Evolutionary conservation across 441 rosid genomes (phyloP).

Genomic region (Pelargonium cotyledonis): DNA sequence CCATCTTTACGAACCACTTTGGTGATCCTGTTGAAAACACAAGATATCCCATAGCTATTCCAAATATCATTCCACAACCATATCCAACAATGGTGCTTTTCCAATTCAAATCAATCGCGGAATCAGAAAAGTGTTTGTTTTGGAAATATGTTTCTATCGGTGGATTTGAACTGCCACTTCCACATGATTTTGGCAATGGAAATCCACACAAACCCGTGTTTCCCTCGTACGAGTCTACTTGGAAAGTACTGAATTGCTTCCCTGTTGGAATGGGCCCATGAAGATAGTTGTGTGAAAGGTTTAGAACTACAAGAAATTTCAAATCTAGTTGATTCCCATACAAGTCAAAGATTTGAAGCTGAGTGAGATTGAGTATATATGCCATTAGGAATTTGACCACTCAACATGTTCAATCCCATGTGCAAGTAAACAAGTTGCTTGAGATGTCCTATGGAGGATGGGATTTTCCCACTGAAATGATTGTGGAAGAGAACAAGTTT

Average conservation of each 20-base stretch:
- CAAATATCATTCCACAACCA: neutral
- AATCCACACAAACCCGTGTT: slow-evolving; percentile 21
- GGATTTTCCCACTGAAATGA: too few species aligned
- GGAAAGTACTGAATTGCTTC: slow-evolving; percentile 15
- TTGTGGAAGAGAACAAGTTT: too few species aligned
- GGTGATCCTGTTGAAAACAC: slow-evolving; percentile 7
- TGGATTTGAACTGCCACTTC: neutral
- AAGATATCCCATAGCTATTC: neutral
- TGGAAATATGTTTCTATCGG: neutral
- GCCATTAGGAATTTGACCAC: too few species aligned
- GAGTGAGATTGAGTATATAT: too few species aligned
- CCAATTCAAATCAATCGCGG: slow-evolving; percentile 15
- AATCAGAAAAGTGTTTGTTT: neutral
- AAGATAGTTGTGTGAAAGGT: neutral
- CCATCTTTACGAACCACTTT: slow-evolving; percentile 12
- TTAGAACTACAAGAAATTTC: slow-evolving; percentile 10
- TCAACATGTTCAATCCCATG: too few species aligned
- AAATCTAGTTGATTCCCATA: too few species aligned
- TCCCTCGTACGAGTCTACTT: slow-evolving; percentile 5
- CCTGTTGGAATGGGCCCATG: neutral
- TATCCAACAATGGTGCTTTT: slow-evolving; percentile 12
- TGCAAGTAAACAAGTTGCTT: too few species aligned
- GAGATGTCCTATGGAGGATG: too few species aligned
- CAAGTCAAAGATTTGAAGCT: too few species aligned
- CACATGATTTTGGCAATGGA: slow-evolving; percentile 11